Evolutionary conservation across 2,329 filamentous ascomycete species (phyloP), one percentile per base, ranked within the genome.

Genomic region (Dactylellina leptospora): DNA sequence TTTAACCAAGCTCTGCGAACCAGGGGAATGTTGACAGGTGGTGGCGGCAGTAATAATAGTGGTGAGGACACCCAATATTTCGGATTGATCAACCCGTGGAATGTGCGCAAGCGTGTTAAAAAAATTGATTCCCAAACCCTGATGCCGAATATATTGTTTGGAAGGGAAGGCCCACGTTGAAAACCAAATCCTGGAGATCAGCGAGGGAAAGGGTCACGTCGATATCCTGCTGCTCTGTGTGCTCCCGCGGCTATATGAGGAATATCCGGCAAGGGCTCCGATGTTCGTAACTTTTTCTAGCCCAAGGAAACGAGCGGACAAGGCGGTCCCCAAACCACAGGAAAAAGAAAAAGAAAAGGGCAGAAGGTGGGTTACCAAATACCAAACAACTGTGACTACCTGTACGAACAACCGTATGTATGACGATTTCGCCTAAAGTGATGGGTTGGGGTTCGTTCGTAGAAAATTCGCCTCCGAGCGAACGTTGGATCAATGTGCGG

Each of bases 201-300:
- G 51, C 51, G 58, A 58, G 51, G 40, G 40, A 70, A 70, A 48
- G 63, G 54, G 64, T 70, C 60, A 55, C 50, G 64, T 61, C 55
- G 33, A 60, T 50, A 47, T 71, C 47, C 55, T 47, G 47, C n/a
- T n/a, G n/a, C n/a, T n/a, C n/a, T n/a, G n/a, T n/a, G n/a, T n/a
- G n/a, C 50, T 55, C 54, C 64, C 64, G 50, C 68, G 68, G 68
- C 68, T 72, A 72, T 72, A 72, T 72, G 59, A 63, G 59, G 68
- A 63, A 72, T 30, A 53, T 64, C 55, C 68, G 68, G 68, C 68
- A 72, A 72, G 68, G 68, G 53, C 59, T 72, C 68, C 68, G 68
- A 64, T 53, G 59, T 68, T 58, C 59, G 44, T 30, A 42, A 54
- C 45, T 38, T 47, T 27, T 48, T 60, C 54, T 23, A 56, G 40